A percentile compares a stretch with the other conserved stretches of the same genome.
These are phyloP conservation scores for Penicillium chermesinum DNA, from an alignment of 495 filamentous ascomycete species.

Conservation along the genomic window DNA sequence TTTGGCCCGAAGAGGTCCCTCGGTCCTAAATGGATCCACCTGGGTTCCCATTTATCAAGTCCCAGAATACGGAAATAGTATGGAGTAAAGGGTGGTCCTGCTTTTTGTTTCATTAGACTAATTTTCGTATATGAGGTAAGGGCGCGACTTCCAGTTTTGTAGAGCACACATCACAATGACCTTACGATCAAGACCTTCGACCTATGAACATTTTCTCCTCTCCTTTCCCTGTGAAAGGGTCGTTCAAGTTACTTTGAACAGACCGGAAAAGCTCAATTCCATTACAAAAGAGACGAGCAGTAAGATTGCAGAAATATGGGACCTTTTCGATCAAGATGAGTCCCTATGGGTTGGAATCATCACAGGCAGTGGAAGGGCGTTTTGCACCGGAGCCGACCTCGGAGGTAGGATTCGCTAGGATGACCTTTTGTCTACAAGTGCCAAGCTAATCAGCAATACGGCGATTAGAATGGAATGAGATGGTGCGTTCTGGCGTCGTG, in stretches of 20 bases:
- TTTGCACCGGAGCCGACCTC: constrained; percentile 55
- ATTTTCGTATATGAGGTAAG: neutral
- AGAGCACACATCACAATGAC: constrained; percentile 15
- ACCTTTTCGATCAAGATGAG: constrained; percentile 49
- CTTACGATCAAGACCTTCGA: constrained; percentile 11
- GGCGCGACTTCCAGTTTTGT: neutral
- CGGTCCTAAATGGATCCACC: no score
- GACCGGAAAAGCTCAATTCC: constrained; percentile 45
- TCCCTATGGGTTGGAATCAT: constrained; percentile 49
- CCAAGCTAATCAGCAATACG: constrained; percentile 1
- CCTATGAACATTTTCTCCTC: constrained; percentile 27
- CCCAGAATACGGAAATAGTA: no score
- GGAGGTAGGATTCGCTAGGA: constrained; percentile 20
- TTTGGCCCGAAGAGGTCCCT: no score
- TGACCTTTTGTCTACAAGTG: neutral
- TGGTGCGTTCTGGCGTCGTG: constrained; percentile 31
- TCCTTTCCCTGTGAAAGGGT: constrained; percentile 40
- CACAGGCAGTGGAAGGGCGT: constrained; percentile 51
- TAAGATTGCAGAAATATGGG: constrained; percentile 46
- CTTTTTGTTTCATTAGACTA: neutral
- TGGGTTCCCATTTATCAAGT: no score
- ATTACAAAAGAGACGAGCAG: constrained; percentile 42
- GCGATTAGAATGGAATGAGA: constrained; percentile 34
- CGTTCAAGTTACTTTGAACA: constrained; percentile 40
- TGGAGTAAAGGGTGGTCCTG: no score